Percentiles rank a stretch among this genome's conserved stretches.
These are phyloP conservation scores for Rhododendron ferrugineum DNA, from an alignment of 148 eudicot species.

Conservation along the genomic window DNA sequence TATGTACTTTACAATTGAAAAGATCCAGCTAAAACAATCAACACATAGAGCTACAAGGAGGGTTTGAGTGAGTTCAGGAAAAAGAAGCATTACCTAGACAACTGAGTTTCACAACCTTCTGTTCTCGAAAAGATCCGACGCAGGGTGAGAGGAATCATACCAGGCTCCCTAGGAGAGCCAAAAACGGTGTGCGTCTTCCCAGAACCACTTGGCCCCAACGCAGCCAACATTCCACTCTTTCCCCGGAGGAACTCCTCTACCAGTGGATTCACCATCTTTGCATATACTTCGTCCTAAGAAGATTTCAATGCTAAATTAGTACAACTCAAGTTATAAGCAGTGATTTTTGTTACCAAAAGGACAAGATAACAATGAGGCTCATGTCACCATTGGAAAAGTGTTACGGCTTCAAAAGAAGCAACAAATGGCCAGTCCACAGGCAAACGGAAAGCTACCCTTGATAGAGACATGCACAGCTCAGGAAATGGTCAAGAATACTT, in stretches of 20 bases:
- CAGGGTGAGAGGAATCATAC: slow-evolving; percentile 79
- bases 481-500: neutral
- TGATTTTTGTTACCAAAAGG: neutral
- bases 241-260: slow-evolving; percentile 71
- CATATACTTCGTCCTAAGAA: slow-evolving; percentile 64
- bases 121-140: slow-evolving; percentile 38
- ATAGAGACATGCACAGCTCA: neutral
- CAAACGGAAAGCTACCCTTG: neutral
- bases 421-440: neutral
- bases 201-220: slow-evolving; percentile 92
- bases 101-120: slow-evolving; percentile 9
- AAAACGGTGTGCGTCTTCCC: slow-evolving; percentile 90
- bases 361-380: neutral
- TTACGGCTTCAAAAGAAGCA: neutral
- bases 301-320: neutral
- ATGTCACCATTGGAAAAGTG: neutral
- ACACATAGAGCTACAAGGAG: neutral
- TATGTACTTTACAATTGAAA: neutral
- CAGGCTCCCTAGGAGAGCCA: slow-evolving; percentile 75
- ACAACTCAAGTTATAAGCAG: neutral
- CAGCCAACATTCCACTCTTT: slow-evolving; percentile 74
- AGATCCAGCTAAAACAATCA: neutral
- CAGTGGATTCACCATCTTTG: slow-evolving; percentile 55
- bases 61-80: neutral
- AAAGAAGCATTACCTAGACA: slow-evolving; percentile 30